phyloP scores from a whole-genome alignment of 108 stramenopile genomes.

The Skeletonema costatum region DNA sequence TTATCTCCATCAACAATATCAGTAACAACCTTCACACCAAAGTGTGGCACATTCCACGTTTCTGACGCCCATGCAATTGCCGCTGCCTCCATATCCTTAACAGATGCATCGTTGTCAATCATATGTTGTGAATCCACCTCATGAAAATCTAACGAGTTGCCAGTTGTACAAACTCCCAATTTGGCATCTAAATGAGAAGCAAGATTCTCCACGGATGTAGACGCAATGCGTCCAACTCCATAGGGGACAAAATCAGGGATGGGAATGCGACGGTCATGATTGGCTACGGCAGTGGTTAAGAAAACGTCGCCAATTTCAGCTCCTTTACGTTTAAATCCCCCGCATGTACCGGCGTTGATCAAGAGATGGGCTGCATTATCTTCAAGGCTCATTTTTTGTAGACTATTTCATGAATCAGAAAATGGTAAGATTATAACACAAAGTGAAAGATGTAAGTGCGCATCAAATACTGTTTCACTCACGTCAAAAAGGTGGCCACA shows the following conservation, averaged over 20 bases:
- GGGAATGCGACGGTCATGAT: constrained; percentile 97
- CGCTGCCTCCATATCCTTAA: constrained; percentile 99
- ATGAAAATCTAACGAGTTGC: constrained; percentile 91
- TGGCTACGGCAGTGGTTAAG: constrained; percentile 82
- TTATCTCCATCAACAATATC: constrained; percentile 94
- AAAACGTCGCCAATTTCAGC: constrained; percentile 93
- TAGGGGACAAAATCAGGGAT: constrained; percentile 92
- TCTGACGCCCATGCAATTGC: constrained; percentile 91
- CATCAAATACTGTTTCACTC: background rate
- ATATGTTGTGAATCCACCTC: constrained; percentile 79
- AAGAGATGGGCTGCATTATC: constrained; percentile 65
- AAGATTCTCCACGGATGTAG: constrained; percentile 54
- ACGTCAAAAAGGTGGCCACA: constrained; percentile 77
- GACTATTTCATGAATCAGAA: background rate
- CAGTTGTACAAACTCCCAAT: constrained; percentile 90
- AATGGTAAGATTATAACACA: too few relatives aligned
- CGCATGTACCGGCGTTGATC: constrained; percentile 96
- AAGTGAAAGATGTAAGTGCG: too few relatives aligned
- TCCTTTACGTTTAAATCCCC: constrained; percentile 91
- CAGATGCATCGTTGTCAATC: constrained; percentile 82
- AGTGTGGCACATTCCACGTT: constrained; percentile 75
- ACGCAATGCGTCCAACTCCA: constrained; percentile 79
- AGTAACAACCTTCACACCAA: constrained; percentile 96
- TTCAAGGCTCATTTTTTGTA: constrained; percentile 53
- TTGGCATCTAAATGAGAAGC: constrained; percentile 62